Evolutionary conservation across 768 basidiomycete species (phyloP), one percentile per base, ranked within the genome.

Genomic region (Bullera alba): DNA sequence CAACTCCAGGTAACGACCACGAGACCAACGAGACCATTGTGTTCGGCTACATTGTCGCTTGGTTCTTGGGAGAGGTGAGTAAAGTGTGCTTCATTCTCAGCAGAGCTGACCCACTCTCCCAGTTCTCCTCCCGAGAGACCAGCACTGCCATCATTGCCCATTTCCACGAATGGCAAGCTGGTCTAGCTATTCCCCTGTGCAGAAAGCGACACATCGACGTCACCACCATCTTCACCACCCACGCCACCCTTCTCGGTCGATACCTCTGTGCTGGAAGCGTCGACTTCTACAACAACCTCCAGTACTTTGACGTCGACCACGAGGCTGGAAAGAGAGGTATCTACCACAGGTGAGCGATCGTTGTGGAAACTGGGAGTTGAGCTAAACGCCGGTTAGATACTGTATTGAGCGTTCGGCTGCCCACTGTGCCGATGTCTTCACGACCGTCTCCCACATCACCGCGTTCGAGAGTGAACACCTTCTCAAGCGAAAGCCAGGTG

Each of bases 101-200:
- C 43, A 52, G 22, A 47, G 41, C 17, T 45, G 26, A 45, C 25
- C n/a, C 3, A 21, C 39, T 39, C n/a, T 8, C 10, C 22, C 29
- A 55, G 56, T 64, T 67, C 58, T 50, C 65, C 34, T 67, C 85
- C 23, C 82, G 82, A 36, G 87, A 95, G 70, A 79, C 85, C 27
- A 57, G 79, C 46, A 87, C 83, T 4, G 90, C 92, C 16, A 87
- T 97, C 62, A 80, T 97, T 51, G 92, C 91, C 58, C 95, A 99
- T 74, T 95, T 99, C 77, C 95, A 99, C 73, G 95, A 99, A 74
- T 99, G 95, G 95, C 95, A 97, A 71, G 93, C 91, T 7, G 92
- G 93, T 38, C 82, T 95, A 39, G 89, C 92, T 22, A 95, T 96
- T 49, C 74, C 74, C 2, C 80, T 97, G 14, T 93, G 89, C 74